A percentile compares a stretch with the other conserved stretches of the same genome.
These are phyloP conservation scores for Firmiana major DNA, from an alignment of 345 rosid genomes.

Conservation along the genomic window DNA sequence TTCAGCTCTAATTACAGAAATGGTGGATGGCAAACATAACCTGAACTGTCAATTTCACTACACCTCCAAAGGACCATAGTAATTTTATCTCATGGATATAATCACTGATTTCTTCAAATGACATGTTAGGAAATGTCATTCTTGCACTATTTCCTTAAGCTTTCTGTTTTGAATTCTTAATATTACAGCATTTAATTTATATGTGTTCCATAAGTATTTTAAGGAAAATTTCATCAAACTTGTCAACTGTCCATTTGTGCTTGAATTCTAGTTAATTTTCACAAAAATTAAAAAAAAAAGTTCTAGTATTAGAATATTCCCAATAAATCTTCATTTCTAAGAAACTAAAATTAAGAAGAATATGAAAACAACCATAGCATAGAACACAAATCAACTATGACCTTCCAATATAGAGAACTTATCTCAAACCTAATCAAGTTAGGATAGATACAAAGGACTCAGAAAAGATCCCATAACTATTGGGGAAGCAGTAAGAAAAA, in stretches of 20 bases:
- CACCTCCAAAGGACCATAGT: neutral
- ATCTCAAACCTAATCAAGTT: neutral
- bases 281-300: neutral
- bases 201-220: neutral
- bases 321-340: neutral
- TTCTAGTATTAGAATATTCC: neutral
- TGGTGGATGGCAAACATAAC: slow-evolving; percentile 7
- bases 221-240: neutral
- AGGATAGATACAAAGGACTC: neutral
- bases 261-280: neutral
- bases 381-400: neutral
- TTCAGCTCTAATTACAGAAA: slow-evolving; percentile 12
- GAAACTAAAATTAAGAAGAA: neutral
- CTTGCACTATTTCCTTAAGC: neutral
- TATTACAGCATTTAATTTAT: neutral
- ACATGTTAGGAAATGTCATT: neutral
- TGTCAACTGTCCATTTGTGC: neutral
- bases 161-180: neutral
- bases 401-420: neutral
- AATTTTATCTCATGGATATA: neutral
- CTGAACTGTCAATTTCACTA: neutral
- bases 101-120: neutral
- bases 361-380: neutral
- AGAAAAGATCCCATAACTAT: neutral
- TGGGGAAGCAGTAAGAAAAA: neutral